Evolutionary conservation across 2,329 filamentous ascomycete genomes (phyloP), one percentile per base, ranked within the genome.

Genomic region (Diaporthe humulicola): DNA sequence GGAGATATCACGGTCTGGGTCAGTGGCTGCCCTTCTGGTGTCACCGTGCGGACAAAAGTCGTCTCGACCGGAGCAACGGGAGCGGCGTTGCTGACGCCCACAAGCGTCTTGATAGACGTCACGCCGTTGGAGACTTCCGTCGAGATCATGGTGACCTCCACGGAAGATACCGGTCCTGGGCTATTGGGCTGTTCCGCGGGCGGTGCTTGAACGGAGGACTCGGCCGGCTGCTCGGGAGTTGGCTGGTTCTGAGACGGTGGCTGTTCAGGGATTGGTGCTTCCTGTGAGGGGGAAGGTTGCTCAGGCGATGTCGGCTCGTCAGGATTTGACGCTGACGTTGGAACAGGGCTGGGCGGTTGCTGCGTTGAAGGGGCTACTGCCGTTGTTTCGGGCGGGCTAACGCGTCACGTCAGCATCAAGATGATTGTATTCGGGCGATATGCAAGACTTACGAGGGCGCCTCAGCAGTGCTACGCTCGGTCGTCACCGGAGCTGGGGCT

Each of bases 61-160:
- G 45, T 69, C 33, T 69, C 64, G 17, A 5, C 36, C 33, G 64
- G 64, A 12, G 48, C 48, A 14, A 15, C 64, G 4, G 64, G 28
- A 19, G 45, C 45, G 12, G 14, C 45, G 9, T 52, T 14, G 48
- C 48, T 69, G n/a, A n/a, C n/a, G 64, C 64, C 33, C 14, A 69
- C 64, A 9, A 54, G 64, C 30, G 64, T 69, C 33, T 33, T 54
- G 64, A 54, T 54, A 28, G 45, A 7, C 17, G 33, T 25, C 3
- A 54, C n/a, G 17, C 48, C 64, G 12, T 69, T 40, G 14, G 64
- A 54, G 1, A 52, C 64, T 25, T 69, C 48, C 7, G 22, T 36
- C n/a, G 64, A 52, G 64, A 69, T 69, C 3, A 38, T 38, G n/a
- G 45, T 69, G 64, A 69, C 64, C 48, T 69, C 48, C 22, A 69